These are phyloP conservation scores for Termitomyces sp. DNA, from an alignment of 768 basidiomycete genomes.

Conservation along the genomic window DNA sequence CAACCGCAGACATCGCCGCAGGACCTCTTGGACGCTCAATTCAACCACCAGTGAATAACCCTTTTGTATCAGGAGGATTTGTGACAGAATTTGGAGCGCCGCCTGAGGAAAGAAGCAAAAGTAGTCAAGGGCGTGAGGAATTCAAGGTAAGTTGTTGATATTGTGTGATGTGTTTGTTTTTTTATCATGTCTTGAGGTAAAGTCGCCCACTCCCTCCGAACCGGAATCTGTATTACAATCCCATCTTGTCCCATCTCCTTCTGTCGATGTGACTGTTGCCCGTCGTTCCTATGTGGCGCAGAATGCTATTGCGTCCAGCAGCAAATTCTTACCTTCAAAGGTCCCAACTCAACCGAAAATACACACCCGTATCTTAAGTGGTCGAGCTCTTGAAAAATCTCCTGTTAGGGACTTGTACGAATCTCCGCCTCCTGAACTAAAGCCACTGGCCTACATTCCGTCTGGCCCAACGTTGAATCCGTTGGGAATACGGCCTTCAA, in stretches of 20 bases:
- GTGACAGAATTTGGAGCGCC: slow-evolving; percentile 37
- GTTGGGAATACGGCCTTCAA: slow-evolving; percentile 48
- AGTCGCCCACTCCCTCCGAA: neutral
- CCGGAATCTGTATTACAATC: neutral
- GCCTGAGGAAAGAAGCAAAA: neutral
- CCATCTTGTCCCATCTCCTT: neutral
- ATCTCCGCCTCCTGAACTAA: slow-evolving; percentile 31
- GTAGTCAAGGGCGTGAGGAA: neutral
- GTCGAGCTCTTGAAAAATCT: slow-evolving; percentile 18
- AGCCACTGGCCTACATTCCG: slow-evolving; percentile 33
- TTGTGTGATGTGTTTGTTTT: neutral
- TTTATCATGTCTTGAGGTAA: neutral
- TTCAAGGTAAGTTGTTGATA: slow-evolving; percentile 4
- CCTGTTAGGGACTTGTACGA: neutral
- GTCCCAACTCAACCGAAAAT: slow-evolving; percentile 2
- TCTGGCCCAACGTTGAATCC: slow-evolving; percentile 46
- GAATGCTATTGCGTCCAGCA: slow-evolving; percentile 34
- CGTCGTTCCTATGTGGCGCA: neutral
- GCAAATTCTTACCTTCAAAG: slow-evolving; percentile 22
- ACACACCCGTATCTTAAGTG: slow-evolving; percentile 9
- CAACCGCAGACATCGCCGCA: slow-evolving; percentile 1
- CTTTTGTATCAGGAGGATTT: slow-evolving; percentile 50
- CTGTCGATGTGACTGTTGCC: neutral
- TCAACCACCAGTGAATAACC: slow-evolving; percentile 26
- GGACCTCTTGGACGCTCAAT: neutral